phyloP scores from a whole-genome alignment of 1,284 basidiomycete species.

The Ceratobasidium sp. region DNA sequence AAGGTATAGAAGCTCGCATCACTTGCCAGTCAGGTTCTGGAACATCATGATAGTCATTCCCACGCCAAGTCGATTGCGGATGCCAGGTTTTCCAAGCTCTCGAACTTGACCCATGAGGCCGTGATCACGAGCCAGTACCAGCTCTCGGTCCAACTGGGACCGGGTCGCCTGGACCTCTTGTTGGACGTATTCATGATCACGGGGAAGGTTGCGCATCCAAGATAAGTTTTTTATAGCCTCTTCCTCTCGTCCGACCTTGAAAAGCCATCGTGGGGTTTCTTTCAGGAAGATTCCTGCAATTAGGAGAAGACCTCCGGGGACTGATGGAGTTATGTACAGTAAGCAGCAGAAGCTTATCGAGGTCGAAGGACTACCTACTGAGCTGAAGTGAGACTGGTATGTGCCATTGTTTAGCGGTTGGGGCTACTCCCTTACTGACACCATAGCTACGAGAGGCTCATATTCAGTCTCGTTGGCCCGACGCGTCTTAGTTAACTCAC shows the following conservation, averaged over 20 bases:
- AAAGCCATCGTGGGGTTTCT: slow-evolving; percentile 60
- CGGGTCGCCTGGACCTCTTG: slow-evolving; percentile 48
- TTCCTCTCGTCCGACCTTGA: slow-evolving; percentile 52
- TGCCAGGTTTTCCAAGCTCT: slow-evolving; percentile 35
- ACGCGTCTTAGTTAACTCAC: background rate
- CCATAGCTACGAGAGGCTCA: slow-evolving; percentile 51
- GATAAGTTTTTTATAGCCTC: slow-evolving; percentile 53
- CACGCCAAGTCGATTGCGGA: slow-evolving; percentile 35
- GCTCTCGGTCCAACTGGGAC: slow-evolving; percentile 12
- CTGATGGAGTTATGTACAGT: background rate
- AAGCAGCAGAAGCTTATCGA: background rate
- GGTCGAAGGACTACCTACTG: slow-evolving; percentile 33
- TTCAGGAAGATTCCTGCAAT: slow-evolving; percentile 55
- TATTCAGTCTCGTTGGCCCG: slow-evolving; percentile 16
- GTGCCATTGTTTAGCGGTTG: slow-evolving; percentile 54
- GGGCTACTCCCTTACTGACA: slow-evolving; percentile 51
- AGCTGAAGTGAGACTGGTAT: slow-evolving; percentile 61
- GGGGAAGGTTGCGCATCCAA: slow-evolving; percentile 52
- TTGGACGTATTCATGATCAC: slow-evolving; percentile 51
- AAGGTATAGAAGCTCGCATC: background rate
- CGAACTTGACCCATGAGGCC: slow-evolving; percentile 16
- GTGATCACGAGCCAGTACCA: background rate
- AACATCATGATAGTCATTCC: slow-evolving; percentile 33
- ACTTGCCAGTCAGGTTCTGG: slow-evolving; percentile 31
- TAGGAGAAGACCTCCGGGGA: slow-evolving; percentile 57